Evolutionary conservation across 2,329 filamentous ascomycete species (phyloP), one percentile per base, ranked within the genome.

Genomic region (Aspergillus caelatus): DNA sequence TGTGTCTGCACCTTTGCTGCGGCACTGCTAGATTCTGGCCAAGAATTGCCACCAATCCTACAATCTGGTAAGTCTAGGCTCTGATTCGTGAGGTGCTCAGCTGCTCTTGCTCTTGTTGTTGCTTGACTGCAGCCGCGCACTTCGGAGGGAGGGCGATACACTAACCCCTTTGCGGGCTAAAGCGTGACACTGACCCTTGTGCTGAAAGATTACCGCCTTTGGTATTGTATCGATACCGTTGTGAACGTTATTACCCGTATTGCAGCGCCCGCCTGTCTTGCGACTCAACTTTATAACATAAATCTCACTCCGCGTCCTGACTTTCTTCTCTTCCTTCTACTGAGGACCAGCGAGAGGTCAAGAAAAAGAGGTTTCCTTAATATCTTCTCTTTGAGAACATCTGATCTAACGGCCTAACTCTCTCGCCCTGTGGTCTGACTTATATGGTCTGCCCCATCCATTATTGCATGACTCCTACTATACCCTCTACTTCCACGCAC

Each of bases 51-150:
- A 60, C 56, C 39, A 32, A 39, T 34, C 34, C 53, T 43, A 43
- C 45, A 21, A 30, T 30, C 28, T 32, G 39, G 63, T 58, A 39
- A 65, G 61, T 61, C 14, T 43, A n/a, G 14, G 30, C 21, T 54
- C 45, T 65, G 60, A 65, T 61, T 65, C 46, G 63, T 46, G 61
- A 60, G 21, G 52, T 36, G 23, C n/a, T 23, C 32, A 55, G 34
- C 14, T 32, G 48, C 52, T 55, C 32, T 55, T 32, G 48, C 28
- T 52, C 48, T 52, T 53, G 45, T 41, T 57, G 53, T 64, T 48
- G 48, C 58, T 48, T 39, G 45, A 58, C 23, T 62, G 66, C 62
- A 64, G 58, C 60, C 66, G 62, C 66, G 62, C 62, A 65, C 57
- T 56, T 62, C 58, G 62, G 64, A 61, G 32, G 23, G 61, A 65